phyloP scores from a whole-genome alignment of 345 rosid genomes.

The Melastoma malabathricum region DNA sequence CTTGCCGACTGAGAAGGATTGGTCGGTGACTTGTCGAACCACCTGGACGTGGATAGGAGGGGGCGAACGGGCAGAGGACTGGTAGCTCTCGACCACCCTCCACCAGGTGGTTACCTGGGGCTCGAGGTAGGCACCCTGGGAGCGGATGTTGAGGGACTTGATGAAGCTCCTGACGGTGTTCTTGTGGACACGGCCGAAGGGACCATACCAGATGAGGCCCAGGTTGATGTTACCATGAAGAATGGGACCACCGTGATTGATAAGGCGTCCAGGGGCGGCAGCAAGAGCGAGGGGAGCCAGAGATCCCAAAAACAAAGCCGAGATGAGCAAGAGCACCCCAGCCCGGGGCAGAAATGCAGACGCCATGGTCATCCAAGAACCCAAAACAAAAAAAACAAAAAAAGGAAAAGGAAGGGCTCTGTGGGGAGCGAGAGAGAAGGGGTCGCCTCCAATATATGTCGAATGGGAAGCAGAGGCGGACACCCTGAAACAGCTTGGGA shows the following conservation, averaged over 20 bases:
- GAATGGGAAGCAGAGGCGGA: too few species aligned
- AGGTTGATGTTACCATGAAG: constrained; percentile 16
- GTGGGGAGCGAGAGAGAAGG: too few species aligned
- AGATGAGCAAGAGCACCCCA: constrained; percentile 1
- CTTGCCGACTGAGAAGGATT: constrained; percentile 26
- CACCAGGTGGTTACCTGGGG: constrained; percentile 27
- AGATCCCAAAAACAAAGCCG: neutral
- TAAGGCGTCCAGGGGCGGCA: neutral
- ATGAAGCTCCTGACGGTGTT: constrained; percentile 13
- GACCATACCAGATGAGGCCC: constrained; percentile 21
- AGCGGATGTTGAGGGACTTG: constrained; percentile 10
- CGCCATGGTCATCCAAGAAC: constrained; percentile 3
- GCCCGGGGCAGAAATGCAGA: constrained; percentile 7
- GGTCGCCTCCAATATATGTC: too few species aligned
- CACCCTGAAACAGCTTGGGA: too few species aligned
- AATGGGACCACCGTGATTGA: constrained; percentile 19
- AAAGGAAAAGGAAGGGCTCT: too few species aligned
- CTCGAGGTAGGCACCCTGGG: neutral
- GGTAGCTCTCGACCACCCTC: constrained; percentile 33
- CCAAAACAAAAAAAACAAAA: too few species aligned
- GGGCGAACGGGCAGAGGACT: constrained; percentile 2
- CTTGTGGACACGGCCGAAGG: constrained; percentile 15
- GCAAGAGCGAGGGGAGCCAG: constrained; percentile 6
- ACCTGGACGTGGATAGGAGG: constrained; percentile 23
- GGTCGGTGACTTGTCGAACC: constrained; percentile 19